Evolutionary conservation across 2,329 filamentous ascomycete species (phyloP).

Genomic region (Clonostachys solani): DNA sequence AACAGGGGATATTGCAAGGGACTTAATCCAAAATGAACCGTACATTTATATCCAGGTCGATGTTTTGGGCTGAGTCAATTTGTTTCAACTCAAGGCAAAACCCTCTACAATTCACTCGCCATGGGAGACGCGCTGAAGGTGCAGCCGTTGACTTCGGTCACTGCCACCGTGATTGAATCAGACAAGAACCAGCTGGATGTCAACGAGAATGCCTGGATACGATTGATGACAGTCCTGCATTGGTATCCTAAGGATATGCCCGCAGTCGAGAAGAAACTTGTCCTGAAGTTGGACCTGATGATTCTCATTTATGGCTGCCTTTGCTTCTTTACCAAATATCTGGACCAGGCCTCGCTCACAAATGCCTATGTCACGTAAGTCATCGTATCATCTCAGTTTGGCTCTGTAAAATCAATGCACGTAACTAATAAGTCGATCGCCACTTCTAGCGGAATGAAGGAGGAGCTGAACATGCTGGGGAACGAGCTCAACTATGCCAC

Average conservation of each 20-base stretch:
- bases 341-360: constrained; percentile 28
- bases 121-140: too few relatives aligned
- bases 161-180: too few relatives aligned
- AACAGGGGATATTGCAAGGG: too few relatives aligned
- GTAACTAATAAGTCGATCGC: too few relatives aligned
- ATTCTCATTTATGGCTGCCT: constrained; percentile 30
- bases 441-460: constrained; percentile 27
- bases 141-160: too few relatives aligned
- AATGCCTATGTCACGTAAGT: constrained; percentile 28
- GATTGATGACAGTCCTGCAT: constrained; percentile 15
- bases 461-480: constrained; percentile 22
- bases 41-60: too few relatives aligned
- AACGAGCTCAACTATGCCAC: constrained; percentile 25
- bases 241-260: constrained; percentile 27
- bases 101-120: too few relatives aligned
- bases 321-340: constrained; percentile 32
- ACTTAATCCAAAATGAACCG: too few relatives aligned
- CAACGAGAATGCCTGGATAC: constrained; percentile 15
- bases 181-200: too few relatives aligned
- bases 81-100: too few relatives aligned
- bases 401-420: neutral
- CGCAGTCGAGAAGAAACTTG: constrained; percentile 21
- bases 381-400: neutral
- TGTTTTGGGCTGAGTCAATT: too few relatives aligned
- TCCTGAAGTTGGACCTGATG: constrained; percentile 28